A percentile compares a stretch with the other conserved stretches of the same genome.
Conservation (phyloP, 2,329 filamentous ascomycete species). For the Stemphylium vesicarium region DNA sequence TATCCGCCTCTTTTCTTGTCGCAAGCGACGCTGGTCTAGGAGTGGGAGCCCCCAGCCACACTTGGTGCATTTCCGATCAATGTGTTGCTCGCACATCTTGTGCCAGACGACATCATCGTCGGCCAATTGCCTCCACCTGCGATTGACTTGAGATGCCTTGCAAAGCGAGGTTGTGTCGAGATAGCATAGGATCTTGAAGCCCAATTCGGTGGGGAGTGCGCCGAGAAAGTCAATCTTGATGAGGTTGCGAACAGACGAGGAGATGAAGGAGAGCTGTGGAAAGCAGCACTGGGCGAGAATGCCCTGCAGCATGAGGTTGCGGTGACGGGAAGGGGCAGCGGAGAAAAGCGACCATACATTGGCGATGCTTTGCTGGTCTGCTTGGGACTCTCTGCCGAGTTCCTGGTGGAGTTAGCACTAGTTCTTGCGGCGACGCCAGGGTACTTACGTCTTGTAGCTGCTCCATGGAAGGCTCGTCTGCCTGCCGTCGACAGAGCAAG, state of each 20-base stretch:
- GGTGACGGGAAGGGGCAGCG: conserved; percentile 89
- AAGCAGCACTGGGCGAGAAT: conserved; percentile 98
- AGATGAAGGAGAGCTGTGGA: conserved; percentile 91
- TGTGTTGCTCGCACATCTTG: conserved; percentile 97
- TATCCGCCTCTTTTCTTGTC: conserved; percentile 85
- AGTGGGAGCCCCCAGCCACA: conserved; percentile 95
- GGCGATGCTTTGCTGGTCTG: conserved; percentile 92
- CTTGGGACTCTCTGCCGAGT: conserved; percentile 78
- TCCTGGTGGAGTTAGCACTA: conserved; percentile 61
- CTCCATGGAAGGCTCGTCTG: conserved; percentile 95
- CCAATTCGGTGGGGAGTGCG: conserved; percentile 86
- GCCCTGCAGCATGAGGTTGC: conserved; percentile 94
- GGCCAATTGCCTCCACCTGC: conserved; percentile 85
- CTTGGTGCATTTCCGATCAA: conserved; percentile 90
- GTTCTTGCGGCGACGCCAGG: background rate
- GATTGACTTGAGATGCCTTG: conserved; percentile 93
- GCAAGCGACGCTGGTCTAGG: conserved; percentile 84
- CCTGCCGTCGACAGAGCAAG: conserved; percentile 88
- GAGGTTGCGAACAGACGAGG: conserved; percentile 87
- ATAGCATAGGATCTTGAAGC: conserved; percentile 90
- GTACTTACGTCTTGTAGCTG: conserved; percentile 80
- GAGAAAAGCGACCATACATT: conserved; percentile 99
- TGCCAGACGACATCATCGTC: conserved; percentile 99
- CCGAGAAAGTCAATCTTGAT: conserved; percentile 97
- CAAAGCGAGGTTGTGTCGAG: conserved; percentile 94